These are phyloP conservation scores for Scleroderma citrinum DNA, from an alignment of 768 basidiomycete genomes.

Conservation along the genomic window DNA sequence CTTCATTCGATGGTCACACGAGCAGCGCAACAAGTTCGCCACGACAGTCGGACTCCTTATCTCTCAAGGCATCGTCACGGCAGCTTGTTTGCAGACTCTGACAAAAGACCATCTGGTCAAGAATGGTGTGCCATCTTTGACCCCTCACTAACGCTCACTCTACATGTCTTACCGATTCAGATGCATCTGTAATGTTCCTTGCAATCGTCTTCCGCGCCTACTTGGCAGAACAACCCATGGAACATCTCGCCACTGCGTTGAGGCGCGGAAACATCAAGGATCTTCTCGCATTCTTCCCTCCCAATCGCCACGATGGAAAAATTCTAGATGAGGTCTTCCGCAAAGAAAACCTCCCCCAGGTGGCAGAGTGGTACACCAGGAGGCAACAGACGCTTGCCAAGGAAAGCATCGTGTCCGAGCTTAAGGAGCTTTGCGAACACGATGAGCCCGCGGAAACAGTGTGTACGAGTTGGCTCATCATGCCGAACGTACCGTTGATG, in stretches of 20 bases:
- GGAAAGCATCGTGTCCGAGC: constrained; percentile 63
- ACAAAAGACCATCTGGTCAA: constrained; percentile 95
- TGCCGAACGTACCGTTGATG: constrained; percentile 5
- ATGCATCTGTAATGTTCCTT: constrained; percentile 70
- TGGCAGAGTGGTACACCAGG: constrained; percentile 95
- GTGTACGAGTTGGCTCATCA: constrained; percentile 16
- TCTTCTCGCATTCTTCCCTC: constrained; percentile 81
- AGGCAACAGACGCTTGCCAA: constrained; percentile 79
- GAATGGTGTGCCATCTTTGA: constrained; percentile 53
- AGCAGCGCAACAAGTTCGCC: constrained; percentile 78
- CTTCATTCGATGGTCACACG: constrained; percentile 74
- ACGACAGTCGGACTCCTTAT: constrained; percentile 78
- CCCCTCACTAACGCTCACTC: background rate
- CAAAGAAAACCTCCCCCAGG: constrained; percentile 64
- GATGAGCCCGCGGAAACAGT: constrained; percentile 69
- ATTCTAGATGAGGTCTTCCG: constrained; percentile 84
- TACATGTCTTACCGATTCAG: constrained; percentile 33
- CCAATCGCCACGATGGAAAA: constrained; percentile 69
- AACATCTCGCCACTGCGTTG: constrained; percentile 77
- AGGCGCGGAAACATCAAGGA: constrained; percentile 85
- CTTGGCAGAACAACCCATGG: constrained; percentile 79
- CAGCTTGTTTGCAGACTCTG: constrained; percentile 72
- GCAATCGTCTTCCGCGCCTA: constrained; percentile 78
- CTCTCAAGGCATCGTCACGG: constrained; percentile 75
- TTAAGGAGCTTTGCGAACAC: constrained; percentile 64